A percentile compares a stretch with the other conserved stretches of the same genome.
These are phyloP conservation scores for Chamaecrista fasciculata DNA, from an alignment of 306 rosid genomes.

Conservation along the genomic window DNA sequence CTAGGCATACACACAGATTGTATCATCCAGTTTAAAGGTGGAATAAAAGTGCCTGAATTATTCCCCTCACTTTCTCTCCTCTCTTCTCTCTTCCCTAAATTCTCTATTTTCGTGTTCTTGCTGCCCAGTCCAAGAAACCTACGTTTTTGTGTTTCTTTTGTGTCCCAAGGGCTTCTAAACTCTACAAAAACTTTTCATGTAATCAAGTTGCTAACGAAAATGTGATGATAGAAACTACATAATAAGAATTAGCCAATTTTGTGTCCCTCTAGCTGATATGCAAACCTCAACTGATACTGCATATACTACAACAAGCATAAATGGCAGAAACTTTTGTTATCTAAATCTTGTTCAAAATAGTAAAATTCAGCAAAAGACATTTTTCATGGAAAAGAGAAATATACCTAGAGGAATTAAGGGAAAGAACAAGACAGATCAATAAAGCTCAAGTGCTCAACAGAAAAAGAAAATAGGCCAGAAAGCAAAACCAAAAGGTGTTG, in stretches of 20 bases:
- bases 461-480: background rate
- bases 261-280: background rate
- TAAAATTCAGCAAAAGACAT: background rate
- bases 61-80: no score
- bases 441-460: background rate
- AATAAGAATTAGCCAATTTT: background rate
- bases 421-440: background rate
- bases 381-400: no score
- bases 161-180: no score
- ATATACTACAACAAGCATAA: background rate
- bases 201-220: background rate
- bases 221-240: background rate
- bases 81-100: no score
- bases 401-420: background rate
- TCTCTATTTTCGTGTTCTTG: no score
- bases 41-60: no score
- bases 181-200: background rate
- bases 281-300: background rate
- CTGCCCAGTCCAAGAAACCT: no score
- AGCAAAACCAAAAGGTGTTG: background rate
- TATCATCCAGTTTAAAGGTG: no score
- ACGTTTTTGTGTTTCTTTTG: no score
- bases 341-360: conserved; percentile 12
- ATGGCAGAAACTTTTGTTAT: background rate
- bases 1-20: no score